These are phyloP conservation scores for Globisporangium sylvaticum DNA, from an alignment of 352 stramenopile species.

Conservation along the genomic window DNA sequence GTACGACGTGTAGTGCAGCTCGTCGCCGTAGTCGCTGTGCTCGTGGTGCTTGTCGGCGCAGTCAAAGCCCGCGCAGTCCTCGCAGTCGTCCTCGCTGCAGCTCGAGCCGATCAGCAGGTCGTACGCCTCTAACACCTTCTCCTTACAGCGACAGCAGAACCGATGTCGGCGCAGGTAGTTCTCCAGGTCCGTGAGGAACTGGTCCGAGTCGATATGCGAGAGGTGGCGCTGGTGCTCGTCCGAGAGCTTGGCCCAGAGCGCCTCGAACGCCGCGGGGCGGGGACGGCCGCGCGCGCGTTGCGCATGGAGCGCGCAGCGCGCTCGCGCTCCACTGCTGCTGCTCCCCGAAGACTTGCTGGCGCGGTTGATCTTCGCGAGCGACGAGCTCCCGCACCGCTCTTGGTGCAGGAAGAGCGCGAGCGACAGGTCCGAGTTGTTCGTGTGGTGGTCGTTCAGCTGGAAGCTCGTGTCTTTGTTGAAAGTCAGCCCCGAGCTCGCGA, in stretches of 20 bases:
- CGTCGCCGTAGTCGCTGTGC: constrained; percentile 65
- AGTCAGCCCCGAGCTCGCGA: constrained; percentile 46
- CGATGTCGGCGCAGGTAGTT: constrained; percentile 81
- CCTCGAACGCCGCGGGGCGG: constrained; percentile 71
- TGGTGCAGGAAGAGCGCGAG: constrained; percentile 80
- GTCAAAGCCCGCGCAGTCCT: constrained; percentile 78
- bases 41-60: constrained; percentile 76
- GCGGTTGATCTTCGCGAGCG: constrained; percentile 43
- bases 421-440: constrained; percentile 57
- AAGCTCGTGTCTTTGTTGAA: constrained; percentile 63
- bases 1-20: constrained; percentile 84
- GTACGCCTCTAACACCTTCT: constrained; percentile 87
- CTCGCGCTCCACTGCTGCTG: constrained; percentile 39
- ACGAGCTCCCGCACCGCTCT: constrained; percentile 54
- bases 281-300: constrained; percentile 66
- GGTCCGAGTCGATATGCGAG: constrained; percentile 83
- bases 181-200: constrained; percentile 83
- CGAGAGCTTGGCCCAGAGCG: constrained; percentile 71
- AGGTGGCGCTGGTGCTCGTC: constrained; percentile 79
- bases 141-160: constrained; percentile 86
- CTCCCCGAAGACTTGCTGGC: constrained; percentile 20
- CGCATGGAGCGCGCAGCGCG: constrained; percentile 73
- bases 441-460: constrained; percentile 61
- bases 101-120: constrained; percentile 82
- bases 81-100: constrained; percentile 83